These are phyloP conservation scores for Hyphodiscus sp. DNA, from an alignment of 2,329 filamentous ascomycete species.

Conservation along the genomic window DNA sequence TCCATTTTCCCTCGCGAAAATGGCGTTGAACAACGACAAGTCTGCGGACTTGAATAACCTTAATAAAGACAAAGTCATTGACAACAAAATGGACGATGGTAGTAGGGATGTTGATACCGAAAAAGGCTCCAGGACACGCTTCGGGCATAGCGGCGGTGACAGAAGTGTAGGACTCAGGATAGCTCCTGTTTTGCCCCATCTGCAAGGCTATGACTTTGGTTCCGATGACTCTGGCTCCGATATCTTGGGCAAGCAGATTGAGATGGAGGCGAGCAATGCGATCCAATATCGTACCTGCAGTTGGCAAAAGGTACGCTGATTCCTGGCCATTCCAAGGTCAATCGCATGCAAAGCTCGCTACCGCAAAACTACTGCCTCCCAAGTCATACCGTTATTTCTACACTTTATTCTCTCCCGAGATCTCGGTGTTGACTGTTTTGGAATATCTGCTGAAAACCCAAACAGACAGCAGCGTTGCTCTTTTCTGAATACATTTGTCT, in stretches of 20 bases:
- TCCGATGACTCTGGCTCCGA: slow-evolving; percentile 22
- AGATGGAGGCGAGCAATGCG: slow-evolving; percentile 65
- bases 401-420: too few relatives aligned
- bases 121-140: background rate
- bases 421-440: background rate
- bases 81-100: slow-evolving; percentile 3
- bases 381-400: too few relatives aligned
- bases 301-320: slow-evolving; percentile 68
- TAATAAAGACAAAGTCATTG: background rate
- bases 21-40: slow-evolving; percentile 23
- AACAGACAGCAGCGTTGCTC: slow-evolving; percentile 73
- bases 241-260: slow-evolving; percentile 58
- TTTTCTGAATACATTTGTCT: slow-evolving; percentile 96
- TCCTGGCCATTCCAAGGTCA: background rate
- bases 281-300: slow-evolving; percentile 92
- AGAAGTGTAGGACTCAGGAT: slow-evolving; percentile 22
- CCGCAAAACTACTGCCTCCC: background rate
- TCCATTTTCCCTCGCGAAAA: slow-evolving; percentile 29
- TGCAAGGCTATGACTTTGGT: slow-evolving; percentile 21
- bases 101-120: slow-evolving; percentile 10
- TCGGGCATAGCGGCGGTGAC: slow-evolving; percentile 6
- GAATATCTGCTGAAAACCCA: background rate
- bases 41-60: slow-evolving; percentile 4
- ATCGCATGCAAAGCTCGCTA: too few relatives aligned
- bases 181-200: slow-evolving; percentile 27